Base-by-base conservation (phyloP, 345 rosid species). In the Durio zibethinus region DNA sequence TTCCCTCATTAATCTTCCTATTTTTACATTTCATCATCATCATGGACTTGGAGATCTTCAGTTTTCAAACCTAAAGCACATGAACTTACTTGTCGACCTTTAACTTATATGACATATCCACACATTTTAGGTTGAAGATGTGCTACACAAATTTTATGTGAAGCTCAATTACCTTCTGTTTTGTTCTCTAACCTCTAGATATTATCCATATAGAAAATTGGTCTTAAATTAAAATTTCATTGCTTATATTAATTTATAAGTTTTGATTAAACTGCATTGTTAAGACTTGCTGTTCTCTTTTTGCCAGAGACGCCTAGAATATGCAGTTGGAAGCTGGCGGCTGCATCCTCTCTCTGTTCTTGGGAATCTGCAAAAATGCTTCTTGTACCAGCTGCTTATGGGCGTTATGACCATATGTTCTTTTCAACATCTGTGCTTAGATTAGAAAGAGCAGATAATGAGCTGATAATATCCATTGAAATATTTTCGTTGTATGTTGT, bases 281-380 rank as follows among this genome's bases (percentile, higher is more conserved):
- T 81, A 14, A 25, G 42, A 21, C 36, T 47, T 65, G n/a, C 54
- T 52, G 62, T 79, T 76, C 20, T 43, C 14, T 27, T 71, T 45
- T 50, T 59, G 7, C 33, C 76, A 81, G 75, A 62, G 52, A 71
- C 71, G 63, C 56, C 29, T 23, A 27, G 81, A 80, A 47, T 71
- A 16, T 64, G 78, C 57, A 75, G 75, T 61, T 4, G 25, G 38
- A 69, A 69, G 25, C 38, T 10, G 73, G 57, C 11, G 14, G 73
- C 53, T 77, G 76, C 72, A 67, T 47, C 68, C 65, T 43, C 29
- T 63, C 16, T 53, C 52, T 18, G 12, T 47, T 70, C 18, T 63
- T 27, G 16, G 18, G 64, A 36, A 36, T 36, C 40, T 5, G 40
- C 4, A 36, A 33, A 33, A 4, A 33, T 33, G 36, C 36, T 33